Evolutionary conservation across 805 yeast species (phyloP).

Genomic region (Wickerhamiella sergipiensis): DNA sequence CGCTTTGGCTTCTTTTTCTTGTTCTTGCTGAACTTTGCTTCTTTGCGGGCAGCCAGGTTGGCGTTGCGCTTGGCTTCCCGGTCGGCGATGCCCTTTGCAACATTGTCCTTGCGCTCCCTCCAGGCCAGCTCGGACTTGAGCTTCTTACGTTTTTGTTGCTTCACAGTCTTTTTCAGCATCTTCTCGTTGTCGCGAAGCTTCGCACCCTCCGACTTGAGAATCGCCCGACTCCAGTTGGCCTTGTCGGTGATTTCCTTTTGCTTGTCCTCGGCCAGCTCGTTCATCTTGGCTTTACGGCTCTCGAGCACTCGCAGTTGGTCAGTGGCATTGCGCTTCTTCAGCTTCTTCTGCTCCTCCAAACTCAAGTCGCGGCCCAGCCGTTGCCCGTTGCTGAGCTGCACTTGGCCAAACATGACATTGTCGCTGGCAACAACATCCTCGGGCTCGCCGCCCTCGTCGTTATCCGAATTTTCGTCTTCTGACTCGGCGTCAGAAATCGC

Average conservation of each 20-base stretch:
- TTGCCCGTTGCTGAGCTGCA: slow-evolving; percentile 71
- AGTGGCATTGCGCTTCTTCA: slow-evolving; percentile 63
- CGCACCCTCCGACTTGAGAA: slow-evolving; percentile 76
- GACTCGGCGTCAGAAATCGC: slow-evolving; percentile 6
- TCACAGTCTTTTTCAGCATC: slow-evolving; percentile 71
- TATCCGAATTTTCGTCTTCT: slow-evolving; percentile 10
- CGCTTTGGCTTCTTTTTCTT: slow-evolving; percentile 52
- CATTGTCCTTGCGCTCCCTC: slow-evolving; percentile 76
- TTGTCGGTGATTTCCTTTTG: slow-evolving; percentile 47
- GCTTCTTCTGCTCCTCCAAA: slow-evolving; percentile 37
- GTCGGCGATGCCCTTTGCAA: slow-evolving; percentile 57
- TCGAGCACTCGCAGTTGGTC: slow-evolving; percentile 76
- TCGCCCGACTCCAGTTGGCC: slow-evolving; percentile 70
- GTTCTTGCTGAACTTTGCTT: slow-evolving; percentile 68
- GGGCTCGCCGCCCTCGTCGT: slow-evolving; percentile 29
- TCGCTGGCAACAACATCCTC: slow-evolving; percentile 26
- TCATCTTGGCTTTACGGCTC: slow-evolving; percentile 51
- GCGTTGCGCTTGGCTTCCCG: slow-evolving; percentile 84
- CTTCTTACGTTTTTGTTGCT: slow-evolving; percentile 70
- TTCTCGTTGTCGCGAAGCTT: slow-evolving; percentile 85
- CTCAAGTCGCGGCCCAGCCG: slow-evolving; percentile 59
- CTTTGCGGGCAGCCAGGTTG: slow-evolving; percentile 72
- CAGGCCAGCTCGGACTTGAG: slow-evolving; percentile 82
- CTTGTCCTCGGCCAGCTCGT: slow-evolving; percentile 48
- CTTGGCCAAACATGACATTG: slow-evolving; percentile 61